phyloP scores from a whole-genome alignment of 2,329 filamentous ascomycete genomes.

The Blumeria hordei region DNA sequence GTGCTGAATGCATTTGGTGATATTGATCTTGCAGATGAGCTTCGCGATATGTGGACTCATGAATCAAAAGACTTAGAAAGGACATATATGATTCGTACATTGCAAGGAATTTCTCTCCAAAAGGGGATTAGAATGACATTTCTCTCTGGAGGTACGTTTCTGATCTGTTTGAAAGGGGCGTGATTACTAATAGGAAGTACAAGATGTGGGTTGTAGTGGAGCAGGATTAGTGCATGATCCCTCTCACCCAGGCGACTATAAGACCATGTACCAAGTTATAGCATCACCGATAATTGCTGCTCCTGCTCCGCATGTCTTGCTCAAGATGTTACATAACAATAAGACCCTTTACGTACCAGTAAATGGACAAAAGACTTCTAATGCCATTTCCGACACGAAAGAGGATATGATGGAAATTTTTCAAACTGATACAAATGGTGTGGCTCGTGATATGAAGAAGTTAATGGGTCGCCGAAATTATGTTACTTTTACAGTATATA shows the following conservation, averaged over 20 bases:
- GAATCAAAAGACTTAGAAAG: conserved; percentile 92
- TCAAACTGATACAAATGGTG: conserved; percentile 75
- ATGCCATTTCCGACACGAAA: conserved; percentile 71
- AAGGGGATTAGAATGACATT: conserved; percentile 95
- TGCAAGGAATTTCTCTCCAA: conserved; percentile 86
- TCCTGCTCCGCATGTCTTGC: conserved; percentile 60
- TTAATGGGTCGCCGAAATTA: conserved; percentile 90
- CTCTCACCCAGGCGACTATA: conserved; percentile 73
- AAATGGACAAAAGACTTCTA: conserved; percentile 60
- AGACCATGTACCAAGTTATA: conserved; percentile 98
- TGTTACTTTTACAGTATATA: conserved; percentile 77
- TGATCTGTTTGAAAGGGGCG: too few relatives aligned
- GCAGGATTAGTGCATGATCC: conserved; percentile 90
- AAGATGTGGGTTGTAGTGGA: conserved; percentile 69
- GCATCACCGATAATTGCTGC: conserved; percentile 79
- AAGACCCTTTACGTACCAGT: conserved; percentile 74
- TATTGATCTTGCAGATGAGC: conserved; percentile 77
- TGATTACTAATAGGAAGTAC: neutral
- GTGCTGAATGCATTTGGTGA: conserved; percentile 93
- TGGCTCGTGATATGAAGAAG: conserved; percentile 59
- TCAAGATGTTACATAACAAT: conserved; percentile 89
- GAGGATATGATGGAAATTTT: conserved; percentile 99
- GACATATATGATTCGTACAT: conserved; percentile 84
- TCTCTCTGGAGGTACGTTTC: conserved; percentile 50
- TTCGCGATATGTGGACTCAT: conserved; percentile 95